Conservation (phyloP, 306 rosid species). For the Lathyrus aphaca region DNA sequence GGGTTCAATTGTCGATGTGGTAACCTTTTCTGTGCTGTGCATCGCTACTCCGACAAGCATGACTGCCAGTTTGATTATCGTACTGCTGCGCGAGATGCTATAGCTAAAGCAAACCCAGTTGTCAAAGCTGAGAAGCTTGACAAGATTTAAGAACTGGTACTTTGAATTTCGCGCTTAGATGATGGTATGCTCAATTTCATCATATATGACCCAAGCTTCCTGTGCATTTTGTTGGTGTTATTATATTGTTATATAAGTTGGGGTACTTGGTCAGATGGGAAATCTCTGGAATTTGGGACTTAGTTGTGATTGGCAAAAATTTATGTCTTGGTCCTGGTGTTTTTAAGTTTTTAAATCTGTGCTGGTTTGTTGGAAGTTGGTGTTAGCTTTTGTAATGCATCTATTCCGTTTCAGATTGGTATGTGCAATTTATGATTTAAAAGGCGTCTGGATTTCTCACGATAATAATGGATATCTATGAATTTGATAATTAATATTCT, state of each 20-base stretch:
- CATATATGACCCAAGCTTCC: slow-evolving; percentile 56
- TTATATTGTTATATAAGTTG: slow-evolving; percentile 53
- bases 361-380: slow-evolving; percentile 57
- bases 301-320: slow-evolving; percentile 65
- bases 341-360: slow-evolving; percentile 51
- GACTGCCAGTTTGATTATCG: slow-evolving; percentile 79
- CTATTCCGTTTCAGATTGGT: slow-evolving; percentile 44
- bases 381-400: slow-evolving; percentile 51
- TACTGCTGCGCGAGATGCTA: slow-evolving; percentile 78
- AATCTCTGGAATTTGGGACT: slow-evolving; percentile 60
- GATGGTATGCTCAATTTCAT: slow-evolving; percentile 55
- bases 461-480: too few relatives aligned
- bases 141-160: slow-evolving; percentile 60
- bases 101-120: slow-evolving; percentile 87
- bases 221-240: slow-evolving; percentile 54
- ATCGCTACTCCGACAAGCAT: slow-evolving; percentile 93
- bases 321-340: slow-evolving; percentile 57
- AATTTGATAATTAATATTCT: too few relatives aligned
- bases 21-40: slow-evolving; percentile 70
- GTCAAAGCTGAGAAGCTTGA: slow-evolving; percentile 94
- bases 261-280: slow-evolving; percentile 56
- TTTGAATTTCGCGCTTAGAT: slow-evolving; percentile 42
- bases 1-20: slow-evolving; percentile 93
- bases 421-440: slow-evolving; percentile 44
- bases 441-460: slow-evolving; percentile 10